Conservation (phyloP, 176 grass and related monocot genomes). For the Hyparrhenia diplandra region DNA sequence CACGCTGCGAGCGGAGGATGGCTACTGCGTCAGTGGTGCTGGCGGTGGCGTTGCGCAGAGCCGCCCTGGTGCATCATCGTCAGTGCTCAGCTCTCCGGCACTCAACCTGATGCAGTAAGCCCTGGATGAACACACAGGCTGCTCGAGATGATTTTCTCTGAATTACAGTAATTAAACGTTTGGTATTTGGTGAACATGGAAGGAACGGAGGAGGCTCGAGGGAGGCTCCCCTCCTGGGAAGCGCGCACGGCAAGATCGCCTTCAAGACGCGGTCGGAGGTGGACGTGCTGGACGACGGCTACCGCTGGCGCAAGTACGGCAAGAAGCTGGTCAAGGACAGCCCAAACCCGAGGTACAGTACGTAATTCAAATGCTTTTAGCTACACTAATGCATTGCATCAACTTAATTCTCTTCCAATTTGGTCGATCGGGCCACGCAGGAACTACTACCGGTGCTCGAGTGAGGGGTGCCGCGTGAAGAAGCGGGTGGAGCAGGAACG, state of each 20-base stretch:
- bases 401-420: no score
- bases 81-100: background rate
- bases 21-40: background rate
- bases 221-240: background rate
- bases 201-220: background rate
- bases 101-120: background rate
- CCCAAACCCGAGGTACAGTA: conserved; percentile 63
- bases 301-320: conserved; percentile 83
- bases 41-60: background rate
- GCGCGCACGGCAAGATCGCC: conserved; percentile 38
- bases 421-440: background rate
- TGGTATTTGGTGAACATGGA: no score
- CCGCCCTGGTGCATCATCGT: background rate
- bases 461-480: conserved; percentile 62
- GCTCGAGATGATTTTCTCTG: background rate
- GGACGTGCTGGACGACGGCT: conserved; percentile 72
- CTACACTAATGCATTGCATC: no score
- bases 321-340: conserved; percentile 79
- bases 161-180: no score
- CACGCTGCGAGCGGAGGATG: background rate
- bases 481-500: conserved; percentile 58
- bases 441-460: conserved; percentile 77
- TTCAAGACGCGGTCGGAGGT: conserved; percentile 63
- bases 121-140: no score
- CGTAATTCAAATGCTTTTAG: no score